Conservation (phyloP, 345 rosid genomes). For the Populus euphratica region DNA sequence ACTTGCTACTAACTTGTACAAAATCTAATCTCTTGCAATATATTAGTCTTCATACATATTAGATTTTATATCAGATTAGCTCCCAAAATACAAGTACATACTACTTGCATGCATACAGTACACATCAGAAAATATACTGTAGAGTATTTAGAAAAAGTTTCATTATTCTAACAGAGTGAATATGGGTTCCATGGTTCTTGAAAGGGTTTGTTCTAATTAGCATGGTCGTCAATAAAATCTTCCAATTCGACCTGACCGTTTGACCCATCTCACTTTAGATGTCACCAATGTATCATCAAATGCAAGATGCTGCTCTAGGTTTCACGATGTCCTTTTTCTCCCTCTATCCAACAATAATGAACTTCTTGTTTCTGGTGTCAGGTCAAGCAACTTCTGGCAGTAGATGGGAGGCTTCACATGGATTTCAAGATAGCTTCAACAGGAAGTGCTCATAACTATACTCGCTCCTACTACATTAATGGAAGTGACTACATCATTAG, state of each 20-base stretch:
- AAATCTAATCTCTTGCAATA: no score
- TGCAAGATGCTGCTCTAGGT: not conserved
- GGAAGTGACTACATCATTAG: conserved; percentile 87
- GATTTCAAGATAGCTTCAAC: conserved; percentile 66
- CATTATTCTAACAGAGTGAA: no score
- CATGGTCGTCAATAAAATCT: not conserved
- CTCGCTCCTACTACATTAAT: conserved; percentile 90
- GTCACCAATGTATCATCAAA: not conserved
- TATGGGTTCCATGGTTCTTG: not conserved
- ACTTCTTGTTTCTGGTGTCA: conserved; percentile 23
- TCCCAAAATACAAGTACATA: no score
- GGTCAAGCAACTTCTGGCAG: conserved; percentile 87
- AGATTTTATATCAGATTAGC: no score
- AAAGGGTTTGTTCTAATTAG: not conserved
- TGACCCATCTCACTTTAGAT: not conserved
- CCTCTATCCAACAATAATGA: not conserved
- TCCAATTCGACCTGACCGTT: not conserved
- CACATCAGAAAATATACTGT: no score
- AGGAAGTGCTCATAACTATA: conserved; percentile 81
- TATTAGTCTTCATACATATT: no score
- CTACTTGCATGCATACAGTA: no score
- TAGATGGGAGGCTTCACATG: conserved; percentile 78
- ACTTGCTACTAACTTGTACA: no score
- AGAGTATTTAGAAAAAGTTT: no score
- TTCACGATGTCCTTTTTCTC: not conserved